Base-by-base conservation (phyloP, 306 rosid genomes). In the Citrullus colocynthis region DNA sequence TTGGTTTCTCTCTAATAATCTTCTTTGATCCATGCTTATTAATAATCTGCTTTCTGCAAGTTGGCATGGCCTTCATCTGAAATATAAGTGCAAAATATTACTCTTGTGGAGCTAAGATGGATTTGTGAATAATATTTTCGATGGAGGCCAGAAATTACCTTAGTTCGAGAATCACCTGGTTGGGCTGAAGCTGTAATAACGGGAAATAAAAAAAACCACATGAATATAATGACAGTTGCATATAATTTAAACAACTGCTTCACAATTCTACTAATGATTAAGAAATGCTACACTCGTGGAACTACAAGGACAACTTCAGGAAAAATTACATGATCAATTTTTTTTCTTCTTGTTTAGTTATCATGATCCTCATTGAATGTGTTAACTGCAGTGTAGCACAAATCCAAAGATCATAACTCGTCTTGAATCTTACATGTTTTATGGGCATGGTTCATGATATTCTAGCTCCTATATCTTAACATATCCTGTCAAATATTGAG, bases 61-160 rank as follows among this genome's bases (percentile, higher is more conserved):
- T 64, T 63, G 84, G 67, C 70, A 39, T 45, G 66, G 73, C 66
- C 69, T 83, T 86, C 79, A 49, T 61, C 91, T 88, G 87, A 83
- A 81, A 57, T 81, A 30, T 44, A 36, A 80, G 77, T 32, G 76
- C 65, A 62, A 56, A 28, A 37, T 64, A 41, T 20, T 24, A 59
- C 79, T 73, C 79, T 73, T 75, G 2, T 18, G 36, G 12, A 52
- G 34, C n/a, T 48, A 64, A 51, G 58, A 63, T 24, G 37, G 73
- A 57, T 37, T 44, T n/a, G 69, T 17, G 15, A 36, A 64, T 18
- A 64, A 17, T 30, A 11, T 30, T 80, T 4, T 52, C 7, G 32
- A 80, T 17, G 54, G 52, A 36, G 60, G 71, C 67, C 80, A 80
- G 52, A 48, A 71, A 79, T 76, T 80, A 86, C 91, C 84, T 75